A percentile compares a stretch with the other conserved stretches of the same genome.
phyloP scores from a whole-genome alignment of 768 basidiomycete genomes.

The Termitomyces sp. region DNA sequence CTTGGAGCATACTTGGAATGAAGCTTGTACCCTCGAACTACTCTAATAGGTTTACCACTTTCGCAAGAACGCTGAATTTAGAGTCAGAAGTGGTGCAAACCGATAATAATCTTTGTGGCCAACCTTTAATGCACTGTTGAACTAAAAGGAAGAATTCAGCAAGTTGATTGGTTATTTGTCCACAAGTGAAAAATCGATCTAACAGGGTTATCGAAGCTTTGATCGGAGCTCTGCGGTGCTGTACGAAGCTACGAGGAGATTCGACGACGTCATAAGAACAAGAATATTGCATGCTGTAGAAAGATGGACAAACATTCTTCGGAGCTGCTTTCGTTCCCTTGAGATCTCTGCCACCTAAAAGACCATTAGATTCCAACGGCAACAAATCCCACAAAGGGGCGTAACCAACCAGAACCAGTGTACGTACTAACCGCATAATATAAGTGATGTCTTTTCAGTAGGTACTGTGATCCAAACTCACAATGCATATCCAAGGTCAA shows the following conservation, averaged over 20 bases:
- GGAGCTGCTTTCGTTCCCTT: slow-evolving; percentile 77
- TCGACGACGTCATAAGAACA: background rate
- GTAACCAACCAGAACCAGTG: slow-evolving; percentile 62
- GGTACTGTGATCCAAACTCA: slow-evolving; percentile 32
- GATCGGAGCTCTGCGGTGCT: slow-evolving; percentile 80
- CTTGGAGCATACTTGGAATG: slow-evolving; percentile 68
- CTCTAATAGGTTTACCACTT: slow-evolving; percentile 77
- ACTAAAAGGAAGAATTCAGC: slow-evolving; percentile 22
- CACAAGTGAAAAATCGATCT: slow-evolving; percentile 5
- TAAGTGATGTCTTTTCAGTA: background rate
- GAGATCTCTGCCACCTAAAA: slow-evolving; percentile 74
- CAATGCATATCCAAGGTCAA: slow-evolving; percentile 80
- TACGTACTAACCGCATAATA: slow-evolving; percentile 50
- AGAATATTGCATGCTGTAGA: background rate
- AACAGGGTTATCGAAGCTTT: slow-evolving; percentile 66
- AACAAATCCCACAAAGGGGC: background rate
- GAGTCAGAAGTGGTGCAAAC: background rate
- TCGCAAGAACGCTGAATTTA: slow-evolving; percentile 59
- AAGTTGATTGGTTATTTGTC: background rate
- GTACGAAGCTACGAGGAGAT: slow-evolving; percentile 65
- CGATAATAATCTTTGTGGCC: background rate
- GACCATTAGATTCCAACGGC: background rate
- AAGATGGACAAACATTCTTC: slow-evolving; percentile 63
- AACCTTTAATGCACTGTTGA: slow-evolving; percentile 68
- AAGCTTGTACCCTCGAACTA: slow-evolving; percentile 81